These are phyloP conservation scores for Colletotrichum salicis DNA, from an alignment of 2,329 filamentous ascomycete species.

Conservation along the genomic window DNA sequence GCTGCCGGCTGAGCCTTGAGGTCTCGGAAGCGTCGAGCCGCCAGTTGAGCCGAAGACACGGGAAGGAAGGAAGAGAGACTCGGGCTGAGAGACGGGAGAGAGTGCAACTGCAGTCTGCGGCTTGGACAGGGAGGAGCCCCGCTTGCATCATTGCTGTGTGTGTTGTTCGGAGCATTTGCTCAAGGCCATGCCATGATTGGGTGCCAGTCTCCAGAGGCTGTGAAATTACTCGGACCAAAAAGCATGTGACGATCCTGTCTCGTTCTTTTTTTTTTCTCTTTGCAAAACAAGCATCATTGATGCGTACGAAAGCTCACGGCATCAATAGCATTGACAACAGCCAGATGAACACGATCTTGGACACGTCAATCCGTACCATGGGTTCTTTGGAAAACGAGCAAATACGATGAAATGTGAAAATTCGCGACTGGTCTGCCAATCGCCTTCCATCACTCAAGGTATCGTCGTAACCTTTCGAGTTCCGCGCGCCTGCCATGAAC, in stretches of 20 bases:
- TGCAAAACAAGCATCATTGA: slow-evolving; percentile 27
- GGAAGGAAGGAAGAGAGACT: background rate
- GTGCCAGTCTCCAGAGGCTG: too few species aligned
- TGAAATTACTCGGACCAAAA: slow-evolving; percentile 5
- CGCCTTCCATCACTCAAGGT: background rate
- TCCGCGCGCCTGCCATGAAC: slow-evolving; percentile 14
- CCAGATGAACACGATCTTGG: background rate
- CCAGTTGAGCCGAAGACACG: background rate
- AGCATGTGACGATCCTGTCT: slow-evolving; percentile 31
- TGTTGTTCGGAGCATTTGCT: slow-evolving; percentile 26
- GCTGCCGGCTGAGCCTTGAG: slow-evolving; percentile 1
- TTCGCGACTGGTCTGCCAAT: slow-evolving; percentile 10
- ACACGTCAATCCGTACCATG: background rate
- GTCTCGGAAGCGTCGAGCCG: slow-evolving; percentile 18
- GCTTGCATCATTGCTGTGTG: slow-evolving; percentile 29
- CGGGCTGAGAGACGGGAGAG: too few species aligned
- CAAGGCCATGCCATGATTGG: slow-evolving; percentile 21
- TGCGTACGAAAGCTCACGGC: background rate
- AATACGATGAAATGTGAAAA: background rate
- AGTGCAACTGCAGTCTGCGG: background rate
- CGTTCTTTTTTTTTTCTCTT: background rate
- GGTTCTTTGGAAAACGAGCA: background rate
- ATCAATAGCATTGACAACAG: background rate
- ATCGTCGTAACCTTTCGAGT: background rate
- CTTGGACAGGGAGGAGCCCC: slow-evolving; percentile 18